Base-by-base conservation (phyloP, 805 yeast species). In the Ogataea wickerhamii region DNA sequence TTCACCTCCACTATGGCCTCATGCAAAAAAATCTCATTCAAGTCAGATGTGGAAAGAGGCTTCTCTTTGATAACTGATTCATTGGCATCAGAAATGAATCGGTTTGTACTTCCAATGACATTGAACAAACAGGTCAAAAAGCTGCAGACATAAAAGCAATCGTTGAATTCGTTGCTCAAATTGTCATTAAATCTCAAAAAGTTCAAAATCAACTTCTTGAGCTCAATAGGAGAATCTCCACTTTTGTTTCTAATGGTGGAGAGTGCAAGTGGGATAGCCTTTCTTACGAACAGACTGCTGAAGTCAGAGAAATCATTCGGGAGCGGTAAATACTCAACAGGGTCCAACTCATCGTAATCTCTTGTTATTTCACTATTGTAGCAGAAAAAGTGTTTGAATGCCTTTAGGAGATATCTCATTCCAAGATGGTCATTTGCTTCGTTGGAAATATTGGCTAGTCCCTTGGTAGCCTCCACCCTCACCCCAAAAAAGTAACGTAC, bases 401-500 rank as follows among this genome's bases (percentile, higher is more conserved):
- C 84, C 51, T 73, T 76, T 28, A 87, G 60, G 36, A 93, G 66
- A 55, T 86, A 91, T 28, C 68, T 69, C 49, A 83, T 68, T 0
- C 98, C 98, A 20, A 83, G 66, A 57, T 74, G 85, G n/a, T 71
- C 71, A 28, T 76, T 69, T 10, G 74, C 76, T 24, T 73, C 74
- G 18, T 66, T 75, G 0, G 95, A 82, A 36, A 78, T 69, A n/a
- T 62, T 70, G 0, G 89, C 82, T 29, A 93, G 66, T 0, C 93
- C 93, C 32, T 65, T 60, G 1, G 95, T 94, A 1, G 98, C 97
- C 40, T 87, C 94, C 13, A 79, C 72, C 41, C 99, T 69, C 1
- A 93, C 78, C 3, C 97, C 97, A 60, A 86, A 88, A 55, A 78
- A 91, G 56, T 93, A 93, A 27, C 96, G 67, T 5, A 70, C 55